These are phyloP conservation scores for Mortierella sp. DNA, from an alignment of 371 early-diverging fungal species.

Conservation along the genomic window DNA sequence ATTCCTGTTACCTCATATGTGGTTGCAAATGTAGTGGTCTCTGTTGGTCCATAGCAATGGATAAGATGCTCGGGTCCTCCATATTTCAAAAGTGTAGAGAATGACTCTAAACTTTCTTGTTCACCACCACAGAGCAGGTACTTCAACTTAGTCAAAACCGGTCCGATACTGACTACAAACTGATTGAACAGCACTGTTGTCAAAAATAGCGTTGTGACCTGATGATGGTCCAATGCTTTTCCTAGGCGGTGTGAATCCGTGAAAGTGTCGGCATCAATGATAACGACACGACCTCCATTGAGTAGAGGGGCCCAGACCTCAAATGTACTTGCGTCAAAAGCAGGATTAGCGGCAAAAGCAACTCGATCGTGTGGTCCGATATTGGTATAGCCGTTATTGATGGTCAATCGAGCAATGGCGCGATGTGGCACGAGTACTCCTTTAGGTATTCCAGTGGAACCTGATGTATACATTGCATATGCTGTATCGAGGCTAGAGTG, in stretches of 20 bases:
- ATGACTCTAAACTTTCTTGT: not conserved
- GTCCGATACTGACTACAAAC: not conserved
- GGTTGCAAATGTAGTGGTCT: not conserved
- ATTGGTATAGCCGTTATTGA: conserved; percentile 46
- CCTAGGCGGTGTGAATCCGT: not conserved
- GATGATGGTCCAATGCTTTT: not conserved
- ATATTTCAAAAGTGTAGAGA: not conserved
- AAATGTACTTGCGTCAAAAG: not conserved
- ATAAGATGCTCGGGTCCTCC: not conserved
- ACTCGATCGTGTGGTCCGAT: not conserved
- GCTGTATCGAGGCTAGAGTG: conserved; percentile 17
- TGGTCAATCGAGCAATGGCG: conserved; percentile 27
- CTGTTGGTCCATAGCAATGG: not conserved
- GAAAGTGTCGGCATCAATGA: not conserved
- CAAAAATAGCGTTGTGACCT: not conserved
- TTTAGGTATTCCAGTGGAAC: conserved; percentile 65
- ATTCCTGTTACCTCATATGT: not conserved
- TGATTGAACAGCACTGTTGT: not conserved
- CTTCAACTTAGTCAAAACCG: not conserved
- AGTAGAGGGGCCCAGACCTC: not conserved
- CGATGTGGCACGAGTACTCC: conserved; percentile 59
- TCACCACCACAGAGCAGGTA: not conserved
- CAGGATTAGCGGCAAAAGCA: not conserved
- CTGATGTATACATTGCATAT: conserved; percentile 62
- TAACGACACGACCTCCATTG: not conserved